Percentiles rank a stretch among this genome's conserved stretches.
These are phyloP conservation scores for Stachybotrys chartarum DNA, from an alignment of 2,329 filamentous ascomycete genomes.

Conservation along the genomic window DNA sequence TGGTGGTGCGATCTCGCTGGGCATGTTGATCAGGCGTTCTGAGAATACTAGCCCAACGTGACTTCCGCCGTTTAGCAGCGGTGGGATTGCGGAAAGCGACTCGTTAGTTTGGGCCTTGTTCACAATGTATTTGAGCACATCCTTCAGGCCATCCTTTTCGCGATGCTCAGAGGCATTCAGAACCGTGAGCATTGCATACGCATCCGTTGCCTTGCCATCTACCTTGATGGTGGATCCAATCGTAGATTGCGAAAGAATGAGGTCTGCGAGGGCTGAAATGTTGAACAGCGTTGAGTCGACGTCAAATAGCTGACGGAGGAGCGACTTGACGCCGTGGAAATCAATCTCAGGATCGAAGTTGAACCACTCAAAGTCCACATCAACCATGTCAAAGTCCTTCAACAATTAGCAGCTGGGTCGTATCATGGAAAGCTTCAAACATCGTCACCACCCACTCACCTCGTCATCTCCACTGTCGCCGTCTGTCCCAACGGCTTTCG, in stretches of 20 bases:
- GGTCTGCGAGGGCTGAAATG: slow-evolving; percentile 75
- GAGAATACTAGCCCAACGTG: slow-evolving; percentile 83
- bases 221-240: slow-evolving; percentile 95
- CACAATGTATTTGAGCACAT: slow-evolving; percentile 64
- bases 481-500: slow-evolving; percentile 41
- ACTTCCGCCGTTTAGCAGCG: slow-evolving; percentile 45
- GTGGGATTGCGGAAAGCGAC: slow-evolving; percentile 47
- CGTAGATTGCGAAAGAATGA: slow-evolving; percentile 79
- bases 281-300: slow-evolving; percentile 80
- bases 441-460: slow-evolving; percentile 24
- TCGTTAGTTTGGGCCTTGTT: slow-evolving; percentile 46
- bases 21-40: slow-evolving; percentile 93
- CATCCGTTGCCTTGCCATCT: slow-evolving; percentile 87
- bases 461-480: slow-evolving; percentile 48
- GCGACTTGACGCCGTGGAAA: slow-evolving; percentile 88
- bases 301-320: slow-evolving; percentile 88
- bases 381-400: slow-evolving; percentile 82
- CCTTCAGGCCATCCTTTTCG: slow-evolving; percentile 64
- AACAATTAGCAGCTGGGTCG: slow-evolving; percentile 2
- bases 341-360: slow-evolving; percentile 85
- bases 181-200: slow-evolving; percentile 86
- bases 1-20: slow-evolving; percentile 83
- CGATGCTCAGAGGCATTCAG: slow-evolving; percentile 76
- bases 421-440: slow-evolving; percentile 2
- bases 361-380: slow-evolving; percentile 99